Base-by-base conservation (phyloP, 2,329 filamentous ascomycete genomes). In the Periconia sp. region DNA sequence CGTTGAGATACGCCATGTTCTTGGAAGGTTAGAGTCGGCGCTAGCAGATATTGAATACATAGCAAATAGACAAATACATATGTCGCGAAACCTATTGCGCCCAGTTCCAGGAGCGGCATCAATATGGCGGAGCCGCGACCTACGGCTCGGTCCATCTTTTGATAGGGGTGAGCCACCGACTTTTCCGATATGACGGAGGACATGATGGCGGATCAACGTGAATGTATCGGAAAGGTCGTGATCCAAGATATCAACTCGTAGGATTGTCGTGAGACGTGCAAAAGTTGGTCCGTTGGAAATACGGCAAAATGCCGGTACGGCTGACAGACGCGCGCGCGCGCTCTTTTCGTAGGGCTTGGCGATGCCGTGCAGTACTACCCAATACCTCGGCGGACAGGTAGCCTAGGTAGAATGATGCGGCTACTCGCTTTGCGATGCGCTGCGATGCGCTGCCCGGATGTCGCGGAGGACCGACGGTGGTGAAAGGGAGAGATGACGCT, bases 21-120 rank as follows among this genome's bases (percentile, higher is more conserved):
- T 65, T 49, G 46, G 49, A 58, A 62, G 33, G 51, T 49, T 43
- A 49, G 70, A 23, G 75, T 68, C 20, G 81, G 78, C 50, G 78
- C 72, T 56, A 92, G 78, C 44, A 96, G 82, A 69, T 91, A 92
- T 62, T 89, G 77, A 61, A 93, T 89, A 91, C 65, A 52, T 53
- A 56, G 54, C 47, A 56, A 56, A 57, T 82, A 85, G 46, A 89
- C 84, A 46, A 92, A 72, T 14, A 86, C 85, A 75, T 89, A 96
- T 33, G 85, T 88, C 18, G 84, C 84, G 72, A 90, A 91, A 37
- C 80, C 85, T 56, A 90, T 81, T 37, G 84, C 79, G 30, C 81
- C 86, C 33, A 85, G 73, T 41, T 96, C 82, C 47, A 93, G 69
- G 40, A 86, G 61, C 3, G 92, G 92, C 52, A 96, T 85, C 52